Percentiles rank a stretch among this genome's conserved stretches.
Evolutionary conservation across 208 protist genomes (phyloP).

Genomic region (Wallacemonas sp.): DNA sequence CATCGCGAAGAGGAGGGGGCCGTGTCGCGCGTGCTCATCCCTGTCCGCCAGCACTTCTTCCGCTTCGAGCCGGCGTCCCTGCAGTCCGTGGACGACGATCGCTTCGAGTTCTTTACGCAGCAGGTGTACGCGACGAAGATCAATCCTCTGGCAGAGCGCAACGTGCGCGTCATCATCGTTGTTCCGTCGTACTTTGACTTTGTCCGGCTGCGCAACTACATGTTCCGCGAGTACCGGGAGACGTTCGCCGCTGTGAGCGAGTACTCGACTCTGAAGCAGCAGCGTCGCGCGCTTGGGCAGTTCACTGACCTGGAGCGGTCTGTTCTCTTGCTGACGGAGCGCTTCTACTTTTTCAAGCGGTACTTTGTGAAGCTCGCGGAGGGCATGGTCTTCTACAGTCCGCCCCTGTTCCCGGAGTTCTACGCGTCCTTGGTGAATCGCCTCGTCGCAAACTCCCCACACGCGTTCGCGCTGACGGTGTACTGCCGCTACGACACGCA

Average conservation of each 20-base stretch:
- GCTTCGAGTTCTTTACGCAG: conserved; percentile 93
- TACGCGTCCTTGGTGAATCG: conserved; percentile 93
- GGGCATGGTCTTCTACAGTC: conserved; percentile 95
- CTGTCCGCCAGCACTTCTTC: conserved; percentile 92
- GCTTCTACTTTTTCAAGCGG: conserved; percentile 96
- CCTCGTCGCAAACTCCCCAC: conserved; percentile 67
- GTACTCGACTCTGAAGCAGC: conserved; percentile 88
- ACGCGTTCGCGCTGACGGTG: conserved; percentile 82
- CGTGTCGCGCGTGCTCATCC: conserved; percentile 58
- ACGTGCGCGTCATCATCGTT: conserved; percentile 89
- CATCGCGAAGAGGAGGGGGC: conserved; percentile 50
- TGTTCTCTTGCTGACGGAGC: conserved; percentile 95
- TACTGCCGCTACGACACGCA: conserved; percentile 94
- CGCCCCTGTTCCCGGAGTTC: conserved; percentile 91
- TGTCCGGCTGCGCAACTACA: conserved; percentile 94
- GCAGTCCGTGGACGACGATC: conserved; percentile 72
- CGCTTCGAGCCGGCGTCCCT: conserved; percentile 72
- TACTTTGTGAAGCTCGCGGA: conserved; percentile 93
- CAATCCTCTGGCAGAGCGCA: conserved; percentile 66
- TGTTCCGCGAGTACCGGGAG: conserved; percentile 91
- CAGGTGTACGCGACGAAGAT: conserved; percentile 79
- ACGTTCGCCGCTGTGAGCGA: conserved; percentile 89
- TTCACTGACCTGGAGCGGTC: conserved; percentile 83
- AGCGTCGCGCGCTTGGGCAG: conserved; percentile 79
- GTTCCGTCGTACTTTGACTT: conserved; percentile 97